Evolutionary conservation across 2,329 filamentous ascomycete genomes (phyloP), one percentile per base, ranked within the genome.

Genomic region (Fusarium tuaranense): DNA sequence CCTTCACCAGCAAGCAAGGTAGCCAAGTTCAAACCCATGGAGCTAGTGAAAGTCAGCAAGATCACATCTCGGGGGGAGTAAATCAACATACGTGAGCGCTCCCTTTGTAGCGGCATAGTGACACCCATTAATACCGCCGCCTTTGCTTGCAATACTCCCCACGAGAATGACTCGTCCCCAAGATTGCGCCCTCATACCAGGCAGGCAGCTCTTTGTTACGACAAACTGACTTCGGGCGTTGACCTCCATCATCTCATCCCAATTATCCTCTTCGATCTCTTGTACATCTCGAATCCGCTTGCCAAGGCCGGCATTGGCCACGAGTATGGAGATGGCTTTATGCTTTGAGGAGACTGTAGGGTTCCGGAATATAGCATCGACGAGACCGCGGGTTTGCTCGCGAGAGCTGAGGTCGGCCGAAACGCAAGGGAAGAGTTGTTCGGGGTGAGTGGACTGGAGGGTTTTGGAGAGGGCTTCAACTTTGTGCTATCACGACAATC

Each of bases 41-140:
- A 81, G 12, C 82, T 83, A 6, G 0, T 14, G 3, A 30, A 7
- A 1, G 6, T 76, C 16, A 78, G 69, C 32, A 16, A 18, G 39
- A 6, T 22, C 58, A 2, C 18, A 7, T 5, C 1, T 13, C 3
- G 2, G 1, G 9, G 2, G 1, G 2, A 4, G 0, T 1, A 10
- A 2, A 5, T 4, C 2, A 13, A 58, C 72, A 48, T 27, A 79
- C 75, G 73, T 77, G 3, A 81, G 46, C 6, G 81, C 80, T 0
- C 81, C 80, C 41, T 82, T 82, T 3, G 81, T 80, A 1, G 81
- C 80, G 0, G 81, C 80, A n/a, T 83, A 82, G 14, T 83, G 81
- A 8, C 81, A 83, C 0, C 81, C 81, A 10, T 83, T 83, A 6
- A 83, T 81, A 0, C 81, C 81, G 2, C 81, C 81, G 1, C 81